Base-by-base conservation (phyloP, 2,329 filamentous ascomycete species). In the Apiospora pterosperma region DNA sequence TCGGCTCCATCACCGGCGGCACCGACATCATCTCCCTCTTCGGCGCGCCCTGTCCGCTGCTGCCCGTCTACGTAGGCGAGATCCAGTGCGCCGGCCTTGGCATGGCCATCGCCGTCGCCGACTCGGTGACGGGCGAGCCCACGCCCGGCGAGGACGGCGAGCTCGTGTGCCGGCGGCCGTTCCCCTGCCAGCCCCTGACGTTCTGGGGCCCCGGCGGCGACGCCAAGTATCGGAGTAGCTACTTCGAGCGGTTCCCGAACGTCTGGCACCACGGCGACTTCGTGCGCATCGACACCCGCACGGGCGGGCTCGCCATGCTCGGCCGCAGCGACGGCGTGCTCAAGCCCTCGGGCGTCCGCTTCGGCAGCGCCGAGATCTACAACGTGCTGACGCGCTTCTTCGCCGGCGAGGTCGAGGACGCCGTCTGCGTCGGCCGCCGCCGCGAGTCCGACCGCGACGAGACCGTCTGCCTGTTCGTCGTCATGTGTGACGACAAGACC, bases 221-320 rank as follows among this genome's bases (percentile, higher is more conserved):
- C 42, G 83, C 81, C n/a, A 93, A 93, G 76, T 98, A 98, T 78
- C 83, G 84, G 59, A 85, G 87, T 36, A 92, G 90, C 64, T 99
- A 99, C 78, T 99, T 99, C 72, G 92, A 96, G 67, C 87, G 89
- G 7, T 98, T 97, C 75, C 80, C 84, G 1, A 80, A 84, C 1
- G 84, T 92, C 16, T 98, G 96, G 96, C 93, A 97, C 74, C 95
- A 99, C 73, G 95, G 95, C 36, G 96, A 99, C 77, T 98, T 97
- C 74, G 87, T 97, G 38, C 82, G 83, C 44, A 84, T 89, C 8
- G 90, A 93, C 70, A 85, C 88, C 0, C 73, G 79, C 19, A 96
- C 92, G 0, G 89, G 92, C 14, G 92, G 93, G 0, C 80, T 98
- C 11, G 84, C 93, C 69, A 98, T 98, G 95, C 85, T 98, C 0